These are phyloP conservation scores for Melastoma malabathricum DNA, from an alignment of 345 rosid genomes.

Conservation along the genomic window DNA sequence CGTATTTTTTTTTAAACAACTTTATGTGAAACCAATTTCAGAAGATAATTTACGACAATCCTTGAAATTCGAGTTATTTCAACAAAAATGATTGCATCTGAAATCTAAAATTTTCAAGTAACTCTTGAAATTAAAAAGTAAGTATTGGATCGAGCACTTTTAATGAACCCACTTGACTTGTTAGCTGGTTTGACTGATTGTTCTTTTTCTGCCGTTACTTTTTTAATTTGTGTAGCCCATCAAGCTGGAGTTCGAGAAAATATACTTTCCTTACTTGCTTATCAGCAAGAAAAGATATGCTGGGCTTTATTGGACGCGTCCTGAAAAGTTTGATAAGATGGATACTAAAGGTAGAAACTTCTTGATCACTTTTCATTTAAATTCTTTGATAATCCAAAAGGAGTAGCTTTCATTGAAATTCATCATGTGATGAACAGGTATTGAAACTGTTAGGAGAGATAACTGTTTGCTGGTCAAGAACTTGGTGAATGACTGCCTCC, in stretches of 20 bases:
- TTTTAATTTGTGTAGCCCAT: conserved; percentile 63
- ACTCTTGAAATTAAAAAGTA: no score
- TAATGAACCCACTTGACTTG: no score
- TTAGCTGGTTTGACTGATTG: neutral
- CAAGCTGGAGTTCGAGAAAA: conserved; percentile 97
- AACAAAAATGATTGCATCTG: no score
- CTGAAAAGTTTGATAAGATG: conserved; percentile 80
- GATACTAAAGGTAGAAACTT: conserved; percentile 71
- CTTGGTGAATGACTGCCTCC: conserved; percentile 84
- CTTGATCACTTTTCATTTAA: conserved; percentile 5
- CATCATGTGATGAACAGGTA: conserved; percentile 37
- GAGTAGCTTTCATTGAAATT: conserved; percentile 7
- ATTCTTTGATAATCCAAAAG: neutral
- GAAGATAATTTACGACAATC: no score
- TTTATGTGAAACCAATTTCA: no score
- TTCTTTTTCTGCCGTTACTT: conserved; percentile 6
- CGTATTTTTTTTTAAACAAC: no score
- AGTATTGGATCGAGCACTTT: no score
- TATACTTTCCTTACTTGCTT: conserved; percentile 80
- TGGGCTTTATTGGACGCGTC: conserved; percentile 88
- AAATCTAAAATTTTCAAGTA: no score
- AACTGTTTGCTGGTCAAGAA: conserved; percentile 92
- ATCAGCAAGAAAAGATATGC: conserved; percentile 99
- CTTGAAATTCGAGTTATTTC: no score
- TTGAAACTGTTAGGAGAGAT: conserved; percentile 97